Evolutionary conservation across 1,284 basidiomycete genomes (phyloP), one percentile per base, ranked within the genome.

Genomic region (Ustilago bromivora): DNA sequence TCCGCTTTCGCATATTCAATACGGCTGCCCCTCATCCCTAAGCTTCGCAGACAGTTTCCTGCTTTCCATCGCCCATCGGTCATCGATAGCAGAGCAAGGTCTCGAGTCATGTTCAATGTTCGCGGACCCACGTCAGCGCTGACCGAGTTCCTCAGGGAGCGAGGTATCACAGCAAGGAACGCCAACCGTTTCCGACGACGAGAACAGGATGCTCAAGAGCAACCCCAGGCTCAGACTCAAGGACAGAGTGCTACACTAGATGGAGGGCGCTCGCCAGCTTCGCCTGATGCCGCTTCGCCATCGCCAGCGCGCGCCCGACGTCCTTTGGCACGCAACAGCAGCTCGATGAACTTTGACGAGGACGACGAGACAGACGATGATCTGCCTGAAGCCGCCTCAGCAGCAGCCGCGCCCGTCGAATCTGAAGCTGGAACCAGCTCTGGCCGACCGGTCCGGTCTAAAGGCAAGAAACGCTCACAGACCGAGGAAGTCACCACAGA

Each of bases 111-210:
- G 75, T 74, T 69, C 51, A 71, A 69, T 40, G 92, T 97, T 49
- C 90, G 93, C 19, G 96, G 96, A 0, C 95, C 96, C 0, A 91
- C 93, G 0, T 96, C 94, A 53, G 96, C 96, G 0, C 88, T 98
- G 12, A 97, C 96, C 32, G 94, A 95, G 76, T 98, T 95, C 85
- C 89, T 98, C 19, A 91, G 91, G 79, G 92, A 92, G 83, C 89
- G 91, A 66, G 93, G 93, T 8, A 95, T 95, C 76, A 93, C 91
- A 4, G 89, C 91, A 4, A 89, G 90, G 0, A 90, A 91, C 1
- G 88, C 92, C 41, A 91, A 92, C 54, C 74, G 79, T 23, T 84
- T 84, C 56, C 65, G 76, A 36, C 73, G 85, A 35, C 66, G 76
- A 38, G 71, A 79, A 6, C 71, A 74, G 43, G 70, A 71, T 7